A percentile compares a stretch with the other conserved stretches of the same genome.
Evolutionary conservation across 768 basidiomycete genomes (phyloP).

Genomic region (Collybiopsis luxurians): DNA sequence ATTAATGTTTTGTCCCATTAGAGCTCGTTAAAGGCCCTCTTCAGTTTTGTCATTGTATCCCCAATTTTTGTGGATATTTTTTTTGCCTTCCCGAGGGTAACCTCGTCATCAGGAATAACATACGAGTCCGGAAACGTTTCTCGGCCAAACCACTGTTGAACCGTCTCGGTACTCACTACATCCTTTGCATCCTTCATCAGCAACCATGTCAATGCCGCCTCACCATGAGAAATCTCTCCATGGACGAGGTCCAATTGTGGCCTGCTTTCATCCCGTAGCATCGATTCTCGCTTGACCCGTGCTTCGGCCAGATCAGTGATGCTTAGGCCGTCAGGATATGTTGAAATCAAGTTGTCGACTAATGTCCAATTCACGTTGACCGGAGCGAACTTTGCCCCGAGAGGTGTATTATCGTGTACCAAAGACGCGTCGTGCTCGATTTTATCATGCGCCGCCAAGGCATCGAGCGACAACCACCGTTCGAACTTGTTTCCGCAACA

Average conservation of each 20-base stretch:
- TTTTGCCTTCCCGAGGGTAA: not conserved
- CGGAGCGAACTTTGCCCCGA: conserved; percentile 35
- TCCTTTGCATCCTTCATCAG: conserved; percentile 20
- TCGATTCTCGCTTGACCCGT: conserved; percentile 34
- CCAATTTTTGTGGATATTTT: not conserved
- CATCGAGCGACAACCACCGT: conserved; percentile 35
- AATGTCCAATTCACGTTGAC: conserved; percentile 17
- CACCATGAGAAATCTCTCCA: conserved; percentile 38
- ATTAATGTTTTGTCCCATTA: no score
- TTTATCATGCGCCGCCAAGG: conserved; percentile 41
- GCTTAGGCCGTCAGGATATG: conserved; percentile 24
- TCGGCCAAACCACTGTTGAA: not conserved
- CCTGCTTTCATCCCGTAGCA: conserved; percentile 17
- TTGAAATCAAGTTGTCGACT: conserved; percentile 26
- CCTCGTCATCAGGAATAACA: not conserved
- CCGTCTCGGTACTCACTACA: not conserved
- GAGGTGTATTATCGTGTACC: conserved; percentile 32
- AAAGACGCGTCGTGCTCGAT: conserved; percentile 51
- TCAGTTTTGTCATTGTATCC: not conserved
- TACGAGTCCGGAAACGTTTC: conserved; percentile 3
- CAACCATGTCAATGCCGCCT: conserved; percentile 36
- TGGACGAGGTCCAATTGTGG: conserved; percentile 29
- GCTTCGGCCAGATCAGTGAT: conserved; percentile 34
- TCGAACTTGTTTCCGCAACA: conserved; percentile 24
- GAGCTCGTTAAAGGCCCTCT: no score